phyloP scores from a whole-genome alignment of 73 alveolate genomes.

The Paraurostyla sp. region DNA sequence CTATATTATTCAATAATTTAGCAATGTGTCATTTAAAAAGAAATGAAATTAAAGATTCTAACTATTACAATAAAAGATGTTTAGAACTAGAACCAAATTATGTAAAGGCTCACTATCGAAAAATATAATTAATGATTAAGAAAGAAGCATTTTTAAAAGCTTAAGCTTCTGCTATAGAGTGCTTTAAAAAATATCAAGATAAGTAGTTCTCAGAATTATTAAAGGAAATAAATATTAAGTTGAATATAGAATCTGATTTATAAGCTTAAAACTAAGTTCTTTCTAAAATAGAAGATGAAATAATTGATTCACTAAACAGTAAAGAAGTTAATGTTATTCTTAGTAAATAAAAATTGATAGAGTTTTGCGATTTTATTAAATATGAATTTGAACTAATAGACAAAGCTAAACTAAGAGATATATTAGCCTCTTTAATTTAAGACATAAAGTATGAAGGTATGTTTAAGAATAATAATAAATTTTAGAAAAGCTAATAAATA shows the following conservation, averaged over 20 bases:
- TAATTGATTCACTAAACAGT: too few species aligned
- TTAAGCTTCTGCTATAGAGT: background rate
- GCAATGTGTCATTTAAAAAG: conserved; percentile 53
- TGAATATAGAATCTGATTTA: background rate
- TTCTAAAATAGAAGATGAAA: too few species aligned
- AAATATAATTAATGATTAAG: background rate
- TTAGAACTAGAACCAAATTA: background rate
- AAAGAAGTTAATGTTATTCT: too few species aligned
- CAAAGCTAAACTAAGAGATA: too few species aligned
- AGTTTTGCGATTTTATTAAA: too few species aligned
- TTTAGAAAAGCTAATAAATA: too few species aligned
- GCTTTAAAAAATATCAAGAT: background rate
- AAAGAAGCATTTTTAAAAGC: conserved; percentile 3
- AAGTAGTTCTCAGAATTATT: background rate
- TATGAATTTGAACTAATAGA: too few species aligned
- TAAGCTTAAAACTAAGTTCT: too few species aligned
- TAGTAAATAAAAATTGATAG: too few species aligned
- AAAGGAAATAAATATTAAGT: background rate
- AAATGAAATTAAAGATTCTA: conserved; percentile 12
- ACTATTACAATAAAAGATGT: conserved; percentile 27
- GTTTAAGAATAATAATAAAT: too few species aligned
- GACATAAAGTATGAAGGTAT: too few species aligned
- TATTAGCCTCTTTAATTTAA: too few species aligned
- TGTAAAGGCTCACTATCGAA: conserved; percentile 38
- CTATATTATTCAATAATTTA: conserved; percentile 1